Evolutionary conservation across 2,329 filamentous ascomycete genomes (phyloP), one percentile per base, ranked within the genome.

Genomic region (Ophiostoma montium): DNA sequence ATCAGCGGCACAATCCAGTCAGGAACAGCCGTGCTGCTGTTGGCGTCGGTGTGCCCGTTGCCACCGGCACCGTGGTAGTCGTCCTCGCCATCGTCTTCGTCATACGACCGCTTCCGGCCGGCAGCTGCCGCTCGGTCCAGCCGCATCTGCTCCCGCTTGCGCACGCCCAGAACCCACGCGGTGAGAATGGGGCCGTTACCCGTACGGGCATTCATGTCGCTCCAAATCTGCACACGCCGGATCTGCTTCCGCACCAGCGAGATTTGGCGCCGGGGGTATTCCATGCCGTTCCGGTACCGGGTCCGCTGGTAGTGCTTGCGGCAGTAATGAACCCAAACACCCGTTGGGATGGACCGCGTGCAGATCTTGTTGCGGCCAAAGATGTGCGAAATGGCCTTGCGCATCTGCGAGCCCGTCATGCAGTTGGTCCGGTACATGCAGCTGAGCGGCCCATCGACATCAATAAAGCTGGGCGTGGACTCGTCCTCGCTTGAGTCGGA

Each of bases 331-430:
- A 86, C 77, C 84, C 84, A 90, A 2, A 86, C 74, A 19, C 75
- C 64, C 6, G 74, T 66, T 0, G 83, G 83, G 45, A 92, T 85
- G 41, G 72, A 70, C 32, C 81, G 74, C 1, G 86, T 92, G 58
- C 79, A 82, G 8, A 75, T 70, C 65, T 92, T 92, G 69, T 92
- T 92, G 35, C 86, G 77, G 19, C 86, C 86, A 57, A 90, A 90
- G 49, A 89, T 75, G 59, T 92, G 84, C 0, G 83, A 87, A 52
- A 90, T 82, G 5, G 82, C 79, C 64, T 90, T 90, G 44, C 86
- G 77, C 21, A 74, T 72, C 49, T 76, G 71, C 5, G 76, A 78
- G 4, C 70, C 71, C 0, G 76, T 81, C 42, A 75, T 70, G 58
- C 79, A 83, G 52, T 74, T 67, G 1, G 67, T 61, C 15, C 74